These are phyloP conservation scores for Xylariales sp. DNA, from an alignment of 2,329 filamentous ascomycete species.

Conservation along the genomic window DNA sequence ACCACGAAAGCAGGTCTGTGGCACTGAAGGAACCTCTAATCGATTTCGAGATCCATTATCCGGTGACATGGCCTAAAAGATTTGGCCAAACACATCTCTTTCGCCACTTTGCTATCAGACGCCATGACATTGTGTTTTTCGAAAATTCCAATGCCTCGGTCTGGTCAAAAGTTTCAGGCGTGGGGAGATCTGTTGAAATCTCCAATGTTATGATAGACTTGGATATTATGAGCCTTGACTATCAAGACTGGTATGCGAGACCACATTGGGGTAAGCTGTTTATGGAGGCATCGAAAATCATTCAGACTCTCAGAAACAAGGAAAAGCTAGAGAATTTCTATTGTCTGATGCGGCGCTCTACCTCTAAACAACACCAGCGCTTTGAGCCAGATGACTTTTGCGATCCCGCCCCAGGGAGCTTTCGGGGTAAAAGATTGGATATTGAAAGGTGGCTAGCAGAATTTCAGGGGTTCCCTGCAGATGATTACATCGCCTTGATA, in stretches of 20 bases:
- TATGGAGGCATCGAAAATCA: no score
- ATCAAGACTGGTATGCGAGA: not conserved
- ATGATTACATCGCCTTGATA: no score
- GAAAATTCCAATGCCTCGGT: not conserved
- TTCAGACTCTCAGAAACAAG: not conserved
- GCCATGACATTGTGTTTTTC: slow-evolving; percentile 15
- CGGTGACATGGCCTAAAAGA: no score
- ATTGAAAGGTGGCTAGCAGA: not conserved
- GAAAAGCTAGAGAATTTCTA: slow-evolving; percentile 5
- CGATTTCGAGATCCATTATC: not conserved
- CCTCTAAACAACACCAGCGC: not conserved
- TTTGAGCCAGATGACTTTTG: slow-evolving; percentile 5
- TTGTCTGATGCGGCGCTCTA: not conserved
- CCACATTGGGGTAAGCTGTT: not conserved
- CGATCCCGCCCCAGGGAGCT: not conserved
- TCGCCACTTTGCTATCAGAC: slow-evolving; percentile 10
- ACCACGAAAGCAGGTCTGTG: slow-evolving; percentile 14
- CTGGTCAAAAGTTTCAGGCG: no score
- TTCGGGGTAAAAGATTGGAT: not conserved
- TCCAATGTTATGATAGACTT: not conserved
- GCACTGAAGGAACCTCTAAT: slow-evolving; percentile 5
- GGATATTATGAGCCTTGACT: not conserved
- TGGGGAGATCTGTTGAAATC: no score
- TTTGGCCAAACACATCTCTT: not conserved
- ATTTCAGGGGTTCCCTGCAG: not conserved